Conservation (phyloP, 768 basidiomycete species). For the Ephemerocybe angulata region DNA sequence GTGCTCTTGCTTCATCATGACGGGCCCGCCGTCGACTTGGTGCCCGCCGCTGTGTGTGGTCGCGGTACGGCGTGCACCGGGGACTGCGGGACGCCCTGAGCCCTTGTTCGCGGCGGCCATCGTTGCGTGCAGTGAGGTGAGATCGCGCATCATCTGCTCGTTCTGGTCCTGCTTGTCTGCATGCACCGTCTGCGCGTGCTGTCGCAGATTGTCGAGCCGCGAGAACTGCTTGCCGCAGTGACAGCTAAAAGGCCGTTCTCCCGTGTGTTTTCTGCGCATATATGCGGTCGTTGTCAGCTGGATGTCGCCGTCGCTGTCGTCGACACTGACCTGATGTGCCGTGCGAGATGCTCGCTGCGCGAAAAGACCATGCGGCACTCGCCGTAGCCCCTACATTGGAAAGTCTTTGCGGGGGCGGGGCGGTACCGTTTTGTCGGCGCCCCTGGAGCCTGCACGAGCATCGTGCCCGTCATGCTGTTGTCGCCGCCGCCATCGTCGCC, state of each 20-base stretch:
- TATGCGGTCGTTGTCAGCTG: constrained; percentile 11
- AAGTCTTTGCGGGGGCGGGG: constrained; percentile 87
- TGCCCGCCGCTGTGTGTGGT: constrained; percentile 14
- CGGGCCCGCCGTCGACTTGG: constrained; percentile 9
- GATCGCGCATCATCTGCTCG: constrained; percentile 87
- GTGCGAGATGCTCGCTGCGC: constrained; percentile 90
- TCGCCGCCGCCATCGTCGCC: background rate
- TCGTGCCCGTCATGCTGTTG: no score
- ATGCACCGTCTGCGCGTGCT: constrained; percentile 96
- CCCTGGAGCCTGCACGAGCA: no score
- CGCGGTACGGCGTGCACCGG: constrained; percentile 16
- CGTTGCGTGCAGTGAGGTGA: constrained; percentile 76
- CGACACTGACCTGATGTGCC: constrained; percentile 98
- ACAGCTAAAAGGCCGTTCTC: constrained; percentile 93
- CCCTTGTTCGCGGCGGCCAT: constrained; percentile 63
- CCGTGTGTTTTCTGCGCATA: constrained; percentile 84
- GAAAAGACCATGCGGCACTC: constrained; percentile 97
- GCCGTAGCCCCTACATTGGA: constrained; percentile 92
- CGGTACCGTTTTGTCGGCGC: constrained; percentile 59
- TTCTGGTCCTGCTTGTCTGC: constrained; percentile 90
- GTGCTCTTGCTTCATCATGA: background rate
- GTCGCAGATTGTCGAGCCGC: constrained; percentile 92
- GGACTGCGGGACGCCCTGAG: constrained; percentile 5
- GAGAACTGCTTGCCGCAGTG: constrained; percentile 96
- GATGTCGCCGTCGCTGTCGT: no score